Evolutionary conservation across 768 basidiomycete species (phyloP), one percentile per base, ranked within the genome.

Genomic region (Agaricus blazei): DNA sequence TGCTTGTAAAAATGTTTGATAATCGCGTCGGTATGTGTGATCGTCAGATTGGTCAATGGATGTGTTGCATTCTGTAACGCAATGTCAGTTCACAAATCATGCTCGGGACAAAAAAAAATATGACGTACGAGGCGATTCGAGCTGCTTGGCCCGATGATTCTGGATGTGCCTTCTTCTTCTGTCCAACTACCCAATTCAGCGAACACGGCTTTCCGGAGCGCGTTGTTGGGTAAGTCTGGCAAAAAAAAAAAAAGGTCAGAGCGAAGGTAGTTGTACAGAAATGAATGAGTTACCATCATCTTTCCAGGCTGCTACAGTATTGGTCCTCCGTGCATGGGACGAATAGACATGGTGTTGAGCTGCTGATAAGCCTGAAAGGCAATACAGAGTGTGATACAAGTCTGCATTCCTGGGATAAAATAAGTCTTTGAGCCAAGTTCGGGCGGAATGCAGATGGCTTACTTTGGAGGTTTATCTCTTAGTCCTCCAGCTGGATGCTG

Each of bases 381-480:
- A 95, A 69, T 96, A 98, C 36, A 91, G 71, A 0, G 96, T 97
- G 64, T 99, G 97, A 66, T 99, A 99, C 38, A 91, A 80, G 66
- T 99, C 97, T n/a, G 94, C 74, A n/a, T 70, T 70, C 70, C 93
- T 95, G 60, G 2, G 24, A 42, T 44, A 2, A 11, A 11, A 34
- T 1, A 34, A 7, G 7, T 11, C 34, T 11, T 34, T 2, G 34
- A 34, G 34, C 34, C 11, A 34, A 6, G 34, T 34, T 8, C 6
- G 15, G 29, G 23, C 40, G 27, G 45, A 15, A 40, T 19, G 28
- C 7, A 14, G 15, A 31, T 45, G 19, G 68, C 82, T 51, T 68
- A 91, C 90, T 97, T 98, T 38, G 92, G 91, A 12, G 97, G 97
- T 65, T 99, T 99, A 65, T 99, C 97, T 24, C 93, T 77, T 49